These are phyloP conservation scores for Nicotiana tomentosiformis DNA, from an alignment of 257 asterid genomes.

Conservation along the genomic window DNA sequence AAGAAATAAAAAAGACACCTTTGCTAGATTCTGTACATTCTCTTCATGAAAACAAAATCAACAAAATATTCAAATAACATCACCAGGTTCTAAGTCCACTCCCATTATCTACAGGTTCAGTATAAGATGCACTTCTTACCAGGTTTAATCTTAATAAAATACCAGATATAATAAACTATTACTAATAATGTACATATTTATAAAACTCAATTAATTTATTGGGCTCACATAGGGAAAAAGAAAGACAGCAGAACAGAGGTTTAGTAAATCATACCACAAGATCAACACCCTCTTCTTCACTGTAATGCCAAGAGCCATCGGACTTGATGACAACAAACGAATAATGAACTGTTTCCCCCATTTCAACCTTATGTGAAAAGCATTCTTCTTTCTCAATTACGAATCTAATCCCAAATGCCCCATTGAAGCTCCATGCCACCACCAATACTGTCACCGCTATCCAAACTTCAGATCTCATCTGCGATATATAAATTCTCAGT, in stretches of 20 bases:
- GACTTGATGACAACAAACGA: constrained; percentile 92
- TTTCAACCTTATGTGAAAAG: constrained; percentile 84
- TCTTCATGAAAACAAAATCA: background rate
- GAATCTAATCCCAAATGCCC: constrained; percentile 71
- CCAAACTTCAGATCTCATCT: constrained; percentile 17
- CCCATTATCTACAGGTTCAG: background rate
- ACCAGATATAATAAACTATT: background rate
- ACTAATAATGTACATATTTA: background rate
- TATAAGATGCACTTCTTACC: background rate
- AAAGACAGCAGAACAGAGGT: background rate
- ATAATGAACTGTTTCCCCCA: constrained; percentile 80
- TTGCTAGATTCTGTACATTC: background rate
- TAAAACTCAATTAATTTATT: too few species aligned
- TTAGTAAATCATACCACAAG: constrained; percentile 61
- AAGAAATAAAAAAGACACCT: background rate
- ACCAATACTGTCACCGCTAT: constrained; percentile 22
- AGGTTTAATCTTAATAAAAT: background rate
- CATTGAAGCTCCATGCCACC: constrained; percentile 32
- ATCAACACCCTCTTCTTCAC: constrained; percentile 78
- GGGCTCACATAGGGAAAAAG: background rate
- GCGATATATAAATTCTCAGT: background rate
- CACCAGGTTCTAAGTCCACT: background rate
- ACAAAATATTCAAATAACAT: background rate
- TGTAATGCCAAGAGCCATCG: constrained; percentile 77
- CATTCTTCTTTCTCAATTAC: constrained; percentile 92